A percentile compares a stretch with the other conserved stretches of the same genome.
Evolutionary conservation across 2,329 filamentous ascomycete genomes (phyloP).

Genomic region (Beauveria asiatica): DNA sequence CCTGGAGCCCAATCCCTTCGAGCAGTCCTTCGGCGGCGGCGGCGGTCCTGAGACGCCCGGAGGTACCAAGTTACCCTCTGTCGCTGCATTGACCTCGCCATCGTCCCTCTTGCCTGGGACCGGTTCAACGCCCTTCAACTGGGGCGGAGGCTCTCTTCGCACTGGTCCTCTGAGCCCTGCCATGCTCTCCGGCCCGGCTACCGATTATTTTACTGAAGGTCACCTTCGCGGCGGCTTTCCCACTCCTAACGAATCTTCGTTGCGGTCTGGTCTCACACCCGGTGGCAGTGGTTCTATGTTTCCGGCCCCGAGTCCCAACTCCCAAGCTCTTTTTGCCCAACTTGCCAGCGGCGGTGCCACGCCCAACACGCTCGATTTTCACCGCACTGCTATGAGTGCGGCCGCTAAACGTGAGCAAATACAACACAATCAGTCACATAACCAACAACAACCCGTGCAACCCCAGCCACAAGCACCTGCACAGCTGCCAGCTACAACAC

Average conservation of each 20-base stretch:
- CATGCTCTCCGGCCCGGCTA: constrained; percentile 82
- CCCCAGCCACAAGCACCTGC: background rate
- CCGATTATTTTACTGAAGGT: constrained; percentile 82
- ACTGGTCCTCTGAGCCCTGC: constrained; percentile 92
- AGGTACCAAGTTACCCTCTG: constrained; percentile 74
- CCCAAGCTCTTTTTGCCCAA: constrained; percentile 72
- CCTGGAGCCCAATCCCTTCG: constrained; percentile 91
- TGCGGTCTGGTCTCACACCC: constrained; percentile 85
- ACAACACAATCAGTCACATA: constrained; percentile 25
- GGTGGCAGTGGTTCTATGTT: constrained; percentile 97
- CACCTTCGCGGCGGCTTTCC: constrained; percentile 77
- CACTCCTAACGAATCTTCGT: constrained; percentile 91
- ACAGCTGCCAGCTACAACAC: constrained; percentile 33
- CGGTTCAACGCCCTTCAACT: constrained; percentile 66
- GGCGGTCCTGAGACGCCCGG: constrained; percentile 70
- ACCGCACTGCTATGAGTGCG: constrained; percentile 80
- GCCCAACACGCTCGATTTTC: constrained; percentile 86
- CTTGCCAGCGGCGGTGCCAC: constrained; percentile 76
- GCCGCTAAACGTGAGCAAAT: constrained; percentile 50
- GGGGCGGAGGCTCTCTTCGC: constrained; percentile 75
- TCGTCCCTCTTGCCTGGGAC: constrained; percentile 69
- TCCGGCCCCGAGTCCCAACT: constrained; percentile 80
- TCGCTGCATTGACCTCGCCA: constrained; percentile 85
- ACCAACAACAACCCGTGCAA: constrained; percentile 21
- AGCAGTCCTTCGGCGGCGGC: constrained; percentile 74